A percentile compares a stretch with the other conserved stretches of the same genome.
Evolutionary conservation across 129 eudicot species (phyloP).

Genomic region (Flaveria bidentis): DNA sequence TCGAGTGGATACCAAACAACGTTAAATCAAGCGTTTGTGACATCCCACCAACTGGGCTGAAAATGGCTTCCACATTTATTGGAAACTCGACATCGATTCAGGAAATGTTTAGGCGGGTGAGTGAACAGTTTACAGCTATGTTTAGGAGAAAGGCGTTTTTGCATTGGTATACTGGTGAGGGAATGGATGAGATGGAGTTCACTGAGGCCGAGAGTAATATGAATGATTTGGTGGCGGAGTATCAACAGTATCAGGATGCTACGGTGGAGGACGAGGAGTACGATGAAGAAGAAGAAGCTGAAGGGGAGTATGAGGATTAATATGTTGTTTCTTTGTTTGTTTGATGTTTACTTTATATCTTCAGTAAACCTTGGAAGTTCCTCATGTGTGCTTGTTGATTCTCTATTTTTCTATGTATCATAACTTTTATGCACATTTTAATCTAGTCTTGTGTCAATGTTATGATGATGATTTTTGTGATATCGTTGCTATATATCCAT

Average conservation of each 20-base stretch:
- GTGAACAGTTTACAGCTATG: constrained; percentile 4
- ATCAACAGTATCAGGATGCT: constrained; percentile 16
- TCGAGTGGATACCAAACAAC: constrained; percentile 20
- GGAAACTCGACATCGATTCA: constrained; percentile 16
- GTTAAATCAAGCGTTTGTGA: constrained; percentile 11
- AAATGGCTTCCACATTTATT: constrained; percentile 17
- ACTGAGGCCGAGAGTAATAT: constrained; percentile 15
- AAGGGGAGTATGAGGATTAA: constrained; percentile 9
- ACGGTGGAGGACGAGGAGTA: constrained; percentile 8
- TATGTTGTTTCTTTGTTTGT: constrained; percentile 7
- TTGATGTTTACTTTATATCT: not conserved
- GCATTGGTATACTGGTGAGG: constrained; percentile 20
- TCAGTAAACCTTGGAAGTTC: not conserved
- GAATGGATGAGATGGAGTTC: constrained; percentile 18
- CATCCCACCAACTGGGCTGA: constrained; percentile 9
- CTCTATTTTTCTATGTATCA: not conserved
- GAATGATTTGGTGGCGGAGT: constrained; percentile 15
- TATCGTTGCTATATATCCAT: no score
- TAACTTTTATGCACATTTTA: not conserved
- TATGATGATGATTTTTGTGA: no score
- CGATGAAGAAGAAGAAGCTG: constrained; percentile 4
- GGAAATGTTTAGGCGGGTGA: constrained; percentile 14
- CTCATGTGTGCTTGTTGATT: constrained; percentile 2
- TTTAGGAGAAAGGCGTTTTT: constrained; percentile 4
- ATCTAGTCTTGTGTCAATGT: no score